Evolutionary conservation across 2,329 filamentous ascomycete genomes (phyloP), one percentile per base, ranked within the genome.

Genomic region (Venturia carpophila): DNA sequence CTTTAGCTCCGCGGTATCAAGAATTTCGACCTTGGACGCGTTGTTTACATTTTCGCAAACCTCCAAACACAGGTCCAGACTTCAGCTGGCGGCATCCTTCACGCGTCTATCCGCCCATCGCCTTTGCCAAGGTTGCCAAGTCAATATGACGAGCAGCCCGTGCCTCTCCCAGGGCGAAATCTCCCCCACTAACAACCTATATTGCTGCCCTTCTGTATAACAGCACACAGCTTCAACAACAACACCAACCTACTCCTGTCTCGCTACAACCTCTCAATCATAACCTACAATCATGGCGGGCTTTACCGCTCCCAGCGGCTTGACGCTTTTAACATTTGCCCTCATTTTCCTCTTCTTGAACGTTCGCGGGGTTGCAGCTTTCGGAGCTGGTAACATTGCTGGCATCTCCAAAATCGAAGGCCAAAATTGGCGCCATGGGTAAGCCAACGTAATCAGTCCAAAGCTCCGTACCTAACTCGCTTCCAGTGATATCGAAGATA

Each of bases 311-410:
- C 52, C 49, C 27, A 52, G 37, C 21, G 39, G 52, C 39, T 56
- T 49, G 34, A 21, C 24, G 34, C 37, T 64, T 11, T 49, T 64
- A 4, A 37, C 60, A 17, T 61, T 56, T 17, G 37, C 34, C 21
- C 27, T 64, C 5, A n/a, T 64, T 11, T 42, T 56, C 7, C 52
- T 64, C 47, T 30, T 64, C 37, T 30, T 64, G 21, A 55, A 37
- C 21, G 63, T 45, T 55, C 63, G 47, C 52, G 42, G 42, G 3
- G 84, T 85, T 43, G 81, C 88, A 69, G 91, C 90, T 64, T 96
- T 96, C 73, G 91, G 91, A 69, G 91, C 91, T 71, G 92, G 92
- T 68, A 95, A 95, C 76, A 94, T 96, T 74, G 90, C 89, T 52
- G 86, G 88, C 66, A 83, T 91, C 67, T 89, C 90, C 72, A 88